Percentiles rank a stretch among this genome's conserved stretches.
These are phyloP conservation scores for Aspergillus ibericus DNA, from an alignment of 2,329 filamentous ascomycete genomes.

Conservation along the genomic window DNA sequence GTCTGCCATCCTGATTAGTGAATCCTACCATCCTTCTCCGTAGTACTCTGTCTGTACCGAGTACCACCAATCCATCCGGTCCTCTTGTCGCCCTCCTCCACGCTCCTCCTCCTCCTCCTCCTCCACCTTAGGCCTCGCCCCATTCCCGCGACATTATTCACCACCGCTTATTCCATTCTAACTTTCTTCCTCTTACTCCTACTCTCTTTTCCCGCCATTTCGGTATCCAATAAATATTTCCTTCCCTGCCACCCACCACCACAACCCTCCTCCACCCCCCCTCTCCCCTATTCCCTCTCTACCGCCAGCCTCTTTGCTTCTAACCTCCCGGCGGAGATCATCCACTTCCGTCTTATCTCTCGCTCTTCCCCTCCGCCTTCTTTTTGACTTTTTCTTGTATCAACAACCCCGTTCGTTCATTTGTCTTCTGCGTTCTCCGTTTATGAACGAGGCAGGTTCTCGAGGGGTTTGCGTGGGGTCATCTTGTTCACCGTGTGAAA, in stretches of 20 bases:
- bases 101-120: too few relatives aligned
- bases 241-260: neutral
- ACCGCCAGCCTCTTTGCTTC: conserved; percentile 1
- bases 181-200: neutral
- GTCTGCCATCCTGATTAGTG: conserved; percentile 1
- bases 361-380: neutral
- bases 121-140: too few relatives aligned
- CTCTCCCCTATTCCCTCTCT: neutral
- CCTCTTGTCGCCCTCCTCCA: neutral
- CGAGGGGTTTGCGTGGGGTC: conserved; percentile 9
- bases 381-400: neutral
- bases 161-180: neutral
- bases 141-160: neutral
- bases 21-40: neutral
- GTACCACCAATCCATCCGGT: neutral
- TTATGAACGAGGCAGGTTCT: conserved; percentile 14
- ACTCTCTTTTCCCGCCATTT: conserved; percentile 1
- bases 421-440: neutral
- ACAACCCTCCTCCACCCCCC: neutral
- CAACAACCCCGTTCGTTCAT: neutral
- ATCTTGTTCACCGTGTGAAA: conserved; percentile 10
- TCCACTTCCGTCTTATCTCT: conserved; percentile 9
- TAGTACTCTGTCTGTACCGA: neutral
- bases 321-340: conserved; percentile 13
- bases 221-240: neutral